Evolutionary conservation across 2,329 filamentous ascomycete species (phyloP), one percentile per base, ranked within the genome.

Genomic region (Colletotrichum sp.): DNA sequence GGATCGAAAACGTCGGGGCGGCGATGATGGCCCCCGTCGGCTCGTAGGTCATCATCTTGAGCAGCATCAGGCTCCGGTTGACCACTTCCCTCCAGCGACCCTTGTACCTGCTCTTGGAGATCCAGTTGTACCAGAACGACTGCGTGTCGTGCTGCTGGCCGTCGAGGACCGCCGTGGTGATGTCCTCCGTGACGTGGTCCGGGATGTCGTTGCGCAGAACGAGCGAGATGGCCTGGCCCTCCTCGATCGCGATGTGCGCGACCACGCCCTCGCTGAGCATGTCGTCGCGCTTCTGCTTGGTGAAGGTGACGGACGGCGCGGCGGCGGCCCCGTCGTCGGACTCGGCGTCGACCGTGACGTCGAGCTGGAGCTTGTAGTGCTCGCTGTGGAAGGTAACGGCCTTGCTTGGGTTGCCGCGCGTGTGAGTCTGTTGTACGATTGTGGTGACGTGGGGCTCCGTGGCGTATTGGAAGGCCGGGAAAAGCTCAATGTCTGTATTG

Each of bases 11-110:
- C 0, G 94, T 96, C 0, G 94, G 94, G 2, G 94, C 90, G 2
- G 94, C 94, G 39, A 95, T 89, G 67, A 96, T 95, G 10, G 94
- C 94, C 3, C 94, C 94, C 0, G 94, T 96, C 0, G 94, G 94
- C 80, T 96, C 94, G 79, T 93, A 96, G 0, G 94, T 95, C 79
- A 96, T 87, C 84, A 96, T 88, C 83, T 96, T 96, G 60, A 96
- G 84, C 69, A 95, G 92, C 87, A 96, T 90, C 67, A 96, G 85
- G 80, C 94, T 95, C 71, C 94, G 88, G 30, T 89, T 88, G 8
- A 96, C 93, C 4, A 94, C 92, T 82, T 95, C 94, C 69, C 93
- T 89, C 90, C 94, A 96, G 39, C 92, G 90, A 7, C 94, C 94
- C 75, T 91, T 92, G 83, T 95, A 96, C 78, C 89, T 92, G 82